phyloP scores from a whole-genome alignment of 2,329 filamentous ascomycete species.

The Beauveria sp. region DNA sequence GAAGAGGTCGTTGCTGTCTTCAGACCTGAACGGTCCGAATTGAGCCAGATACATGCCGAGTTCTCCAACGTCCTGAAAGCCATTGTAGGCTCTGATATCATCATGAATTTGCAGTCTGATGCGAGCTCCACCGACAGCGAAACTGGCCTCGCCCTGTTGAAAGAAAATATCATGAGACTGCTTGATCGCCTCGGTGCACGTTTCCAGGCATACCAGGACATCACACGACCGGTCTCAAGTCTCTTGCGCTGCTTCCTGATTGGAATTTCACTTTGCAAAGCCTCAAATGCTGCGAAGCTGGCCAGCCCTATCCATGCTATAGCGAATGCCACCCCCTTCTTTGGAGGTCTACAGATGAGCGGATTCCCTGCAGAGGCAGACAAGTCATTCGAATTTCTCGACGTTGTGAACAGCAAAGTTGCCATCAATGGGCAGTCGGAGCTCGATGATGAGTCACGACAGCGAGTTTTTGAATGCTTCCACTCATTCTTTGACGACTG shows the following conservation, averaged over 20 bases:
- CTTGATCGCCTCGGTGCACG: slow-evolving; percentile 59
- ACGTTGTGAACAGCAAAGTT: slow-evolving; percentile 34
- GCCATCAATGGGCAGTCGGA: slow-evolving; percentile 40
- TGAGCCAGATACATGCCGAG: slow-evolving; percentile 70
- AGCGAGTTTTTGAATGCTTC: slow-evolving; percentile 58
- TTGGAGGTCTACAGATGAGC: slow-evolving; percentile 34
- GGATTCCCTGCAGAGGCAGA: slow-evolving; percentile 7
- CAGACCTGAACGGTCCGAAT: slow-evolving; percentile 59
- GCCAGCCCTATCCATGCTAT: slow-evolving; percentile 30
- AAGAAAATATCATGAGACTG: slow-evolving; percentile 57
- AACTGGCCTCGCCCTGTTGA: slow-evolving; percentile 41
- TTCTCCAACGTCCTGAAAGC: slow-evolving; percentile 68
- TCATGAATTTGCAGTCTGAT: slow-evolving; percentile 23
- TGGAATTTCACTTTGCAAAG: slow-evolving; percentile 57
- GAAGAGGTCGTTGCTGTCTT: slow-evolving; percentile 58
- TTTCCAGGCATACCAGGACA: slow-evolving; percentile 77
- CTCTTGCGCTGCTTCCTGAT: slow-evolving; percentile 73
- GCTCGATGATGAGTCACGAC: slow-evolving; percentile 36
- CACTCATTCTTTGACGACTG: slow-evolving; percentile 71
- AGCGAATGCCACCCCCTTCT: slow-evolving; percentile 44
- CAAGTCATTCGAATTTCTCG: slow-evolving; percentile 42
- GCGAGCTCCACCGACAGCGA: slow-evolving; percentile 16
- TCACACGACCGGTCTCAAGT: slow-evolving; percentile 68
- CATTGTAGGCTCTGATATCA: slow-evolving; percentile 43
- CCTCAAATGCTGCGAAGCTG: slow-evolving; percentile 33